Evolutionary conservation across 306 rosid genomes (phyloP).

Genomic region (Herpetospermum pedunculosum): DNA sequence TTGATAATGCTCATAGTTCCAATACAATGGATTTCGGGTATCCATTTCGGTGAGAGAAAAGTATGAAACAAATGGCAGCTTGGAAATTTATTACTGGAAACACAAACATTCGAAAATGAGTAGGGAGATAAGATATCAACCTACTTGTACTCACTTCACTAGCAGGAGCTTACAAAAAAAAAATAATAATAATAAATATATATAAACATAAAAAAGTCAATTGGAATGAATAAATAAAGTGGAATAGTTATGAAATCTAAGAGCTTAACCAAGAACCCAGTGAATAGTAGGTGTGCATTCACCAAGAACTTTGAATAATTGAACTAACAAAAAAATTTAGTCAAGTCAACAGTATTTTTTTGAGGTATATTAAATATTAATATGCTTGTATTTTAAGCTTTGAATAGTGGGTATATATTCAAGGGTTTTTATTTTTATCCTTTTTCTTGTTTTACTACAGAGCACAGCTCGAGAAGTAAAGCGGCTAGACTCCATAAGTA

Average conservation of each 20-base stretch:
- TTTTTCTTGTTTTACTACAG: constrained; percentile 23
- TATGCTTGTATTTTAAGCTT: not conserved
- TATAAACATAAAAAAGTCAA: not conserved
- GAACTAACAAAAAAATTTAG: not conserved
- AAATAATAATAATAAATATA: too few species aligned
- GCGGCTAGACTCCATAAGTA: constrained; percentile 80
- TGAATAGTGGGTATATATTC: not conserved
- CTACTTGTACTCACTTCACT: not conserved
- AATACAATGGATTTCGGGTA: too few species aligned
- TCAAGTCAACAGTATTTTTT: not conserved
- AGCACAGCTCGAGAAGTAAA: constrained; percentile 90
- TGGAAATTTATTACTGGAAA: not conserved
- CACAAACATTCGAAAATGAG: not conserved
- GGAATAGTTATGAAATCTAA: not conserved
- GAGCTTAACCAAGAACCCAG: not conserved
- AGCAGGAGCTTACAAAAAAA: not conserved
- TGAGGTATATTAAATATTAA: not conserved
- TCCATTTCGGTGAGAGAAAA: too few species aligned
- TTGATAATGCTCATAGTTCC: not conserved
- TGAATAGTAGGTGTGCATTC: too few species aligned
- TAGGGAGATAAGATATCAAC: not conserved
- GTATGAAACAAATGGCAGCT: not conserved
- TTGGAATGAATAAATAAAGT: not conserved
- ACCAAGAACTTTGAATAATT: too few species aligned
- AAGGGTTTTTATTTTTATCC: not conserved